These are phyloP conservation scores for Russula foetens DNA, from an alignment of 768 basidiomycete species.

Conservation along the genomic window DNA sequence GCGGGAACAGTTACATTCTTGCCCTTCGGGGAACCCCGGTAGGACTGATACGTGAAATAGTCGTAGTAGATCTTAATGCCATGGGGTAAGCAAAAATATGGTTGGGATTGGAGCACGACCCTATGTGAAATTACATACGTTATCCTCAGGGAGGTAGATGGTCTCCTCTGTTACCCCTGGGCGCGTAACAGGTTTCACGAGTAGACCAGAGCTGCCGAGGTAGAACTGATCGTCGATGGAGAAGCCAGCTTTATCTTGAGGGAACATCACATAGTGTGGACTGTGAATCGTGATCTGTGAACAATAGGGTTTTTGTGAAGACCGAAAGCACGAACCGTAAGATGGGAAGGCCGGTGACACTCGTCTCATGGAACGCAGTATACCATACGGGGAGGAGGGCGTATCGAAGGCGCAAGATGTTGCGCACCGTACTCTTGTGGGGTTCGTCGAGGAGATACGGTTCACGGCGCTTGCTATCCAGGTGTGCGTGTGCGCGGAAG, in stretches of 20 bases:
- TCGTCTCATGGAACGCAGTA: conserved; percentile 90
- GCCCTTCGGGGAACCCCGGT: conserved; percentile 59
- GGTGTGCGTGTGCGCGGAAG: conserved; percentile 97
- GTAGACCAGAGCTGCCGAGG: conserved; percentile 77
- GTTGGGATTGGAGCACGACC: conserved; percentile 3
- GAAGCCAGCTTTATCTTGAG: conserved; percentile 79
- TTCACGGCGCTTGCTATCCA: conserved; percentile 96
- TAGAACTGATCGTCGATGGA: conserved; percentile 92
- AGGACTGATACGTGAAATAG: conserved; percentile 68
- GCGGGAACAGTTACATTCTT: conserved; percentile 70
- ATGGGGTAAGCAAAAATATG: not conserved
- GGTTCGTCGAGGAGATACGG: conserved; percentile 90
- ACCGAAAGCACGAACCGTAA: conserved; percentile 47
- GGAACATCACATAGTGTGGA: conserved; percentile 95
- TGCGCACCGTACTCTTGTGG: conserved; percentile 73
- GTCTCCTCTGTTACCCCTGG: conserved; percentile 60
- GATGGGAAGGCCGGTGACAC: conserved; percentile 72
- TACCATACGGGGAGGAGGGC: conserved; percentile 91
- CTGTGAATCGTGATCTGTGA: conserved; percentile 32
- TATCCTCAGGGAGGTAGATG: conserved; percentile 83
- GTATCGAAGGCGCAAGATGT: conserved; percentile 77
- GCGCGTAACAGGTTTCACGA: conserved; percentile 84
- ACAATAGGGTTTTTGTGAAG: not conserved
- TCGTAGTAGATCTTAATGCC: conserved; percentile 77
- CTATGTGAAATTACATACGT: conserved; percentile 35